These are phyloP conservation scores for Orbilia brochopaga DNA, from an alignment of 2,329 filamentous ascomycete species.

Conservation along the genomic window DNA sequence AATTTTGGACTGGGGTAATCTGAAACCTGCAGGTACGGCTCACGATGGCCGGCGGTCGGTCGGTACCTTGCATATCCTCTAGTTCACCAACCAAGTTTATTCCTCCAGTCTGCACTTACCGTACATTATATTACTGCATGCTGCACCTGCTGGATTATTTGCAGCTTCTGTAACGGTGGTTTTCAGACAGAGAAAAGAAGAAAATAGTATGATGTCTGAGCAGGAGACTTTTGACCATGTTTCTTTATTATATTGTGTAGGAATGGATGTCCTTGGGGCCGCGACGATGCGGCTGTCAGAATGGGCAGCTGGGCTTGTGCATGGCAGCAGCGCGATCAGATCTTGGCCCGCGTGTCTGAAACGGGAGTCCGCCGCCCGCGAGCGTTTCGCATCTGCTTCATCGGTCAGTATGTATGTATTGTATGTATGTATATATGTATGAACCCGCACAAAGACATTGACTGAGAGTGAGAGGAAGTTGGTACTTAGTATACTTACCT, in stretches of 20 bases:
- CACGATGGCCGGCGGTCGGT: conserved; percentile 30
- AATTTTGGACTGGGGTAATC: conserved; percentile 49
- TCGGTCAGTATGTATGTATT: too few species aligned
- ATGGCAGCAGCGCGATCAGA: conserved; percentile 17
- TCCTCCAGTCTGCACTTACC: too few species aligned
- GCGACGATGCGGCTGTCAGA: conserved; percentile 18
- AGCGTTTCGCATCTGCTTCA: conserved; percentile 2
- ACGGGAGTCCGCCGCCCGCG: not conserved
- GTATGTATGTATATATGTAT: too few species aligned
- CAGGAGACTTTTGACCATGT: conserved; percentile 8
- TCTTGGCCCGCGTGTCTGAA: conserved; percentile 2
- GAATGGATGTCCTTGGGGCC: too few species aligned
- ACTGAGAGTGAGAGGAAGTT: too few species aligned
- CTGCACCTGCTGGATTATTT: conserved; percentile 31
- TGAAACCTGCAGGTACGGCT: conserved; percentile 52
- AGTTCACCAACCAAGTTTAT: too few species aligned
- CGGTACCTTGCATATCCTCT: conserved; percentile 51
- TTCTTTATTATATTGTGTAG: too few species aligned
- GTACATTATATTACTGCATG: too few species aligned
- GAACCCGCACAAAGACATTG: too few species aligned
- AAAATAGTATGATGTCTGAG: too few species aligned
- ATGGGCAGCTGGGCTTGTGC: conserved; percentile 48
- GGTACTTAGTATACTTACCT: too few species aligned
- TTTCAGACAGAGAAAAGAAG: too few species aligned
- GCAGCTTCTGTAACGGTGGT: conserved; percentile 48